phyloP scores from a whole-genome alignment of 1,139 yeast species.

The Geotrichum aggregatum region DNA sequence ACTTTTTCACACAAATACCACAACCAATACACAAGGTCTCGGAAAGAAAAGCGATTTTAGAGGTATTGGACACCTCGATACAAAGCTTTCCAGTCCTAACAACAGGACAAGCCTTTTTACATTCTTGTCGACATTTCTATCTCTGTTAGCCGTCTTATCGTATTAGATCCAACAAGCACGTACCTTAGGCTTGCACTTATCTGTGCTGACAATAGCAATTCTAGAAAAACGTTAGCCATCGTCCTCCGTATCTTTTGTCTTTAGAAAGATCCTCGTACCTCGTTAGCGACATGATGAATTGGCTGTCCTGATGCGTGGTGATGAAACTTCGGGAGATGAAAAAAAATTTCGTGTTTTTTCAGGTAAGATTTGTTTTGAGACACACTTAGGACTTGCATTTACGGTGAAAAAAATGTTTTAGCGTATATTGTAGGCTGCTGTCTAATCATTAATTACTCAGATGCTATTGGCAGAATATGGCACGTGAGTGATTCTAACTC shows the following conservation, averaged over 20 bases:
- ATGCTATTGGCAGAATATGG: neutral
- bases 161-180: neutral
- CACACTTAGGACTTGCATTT: neutral
- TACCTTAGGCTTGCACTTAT: slow-evolving; percentile 87
- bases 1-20: slow-evolving; percentile 98
- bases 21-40: slow-evolving; percentile 96
- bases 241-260: neutral
- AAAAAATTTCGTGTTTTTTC: slow-evolving; percentile 2
- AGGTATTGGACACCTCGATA: slow-evolving; percentile 88
- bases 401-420: neutral
- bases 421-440: neutral
- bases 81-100: slow-evolving; percentile 96
- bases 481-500: neutral
- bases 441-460: neutral
- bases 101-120: slow-evolving; percentile 94
- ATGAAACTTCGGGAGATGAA: neutral
- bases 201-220: slow-evolving; percentile 88
- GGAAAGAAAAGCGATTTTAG: slow-evolving; percentile 92
- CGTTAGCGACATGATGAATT: slow-evolving; percentile 13
- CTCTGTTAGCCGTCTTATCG: neutral
- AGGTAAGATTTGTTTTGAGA: neutral
- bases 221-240: slow-evolving; percentile 19
- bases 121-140: slow-evolving; percentile 90
- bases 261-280: slow-evolving; percentile 7
- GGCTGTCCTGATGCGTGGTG: neutral